Conservation (phyloP, 2,329 filamentous ascomycete species). For the Calonectria leucothoes region DNA sequence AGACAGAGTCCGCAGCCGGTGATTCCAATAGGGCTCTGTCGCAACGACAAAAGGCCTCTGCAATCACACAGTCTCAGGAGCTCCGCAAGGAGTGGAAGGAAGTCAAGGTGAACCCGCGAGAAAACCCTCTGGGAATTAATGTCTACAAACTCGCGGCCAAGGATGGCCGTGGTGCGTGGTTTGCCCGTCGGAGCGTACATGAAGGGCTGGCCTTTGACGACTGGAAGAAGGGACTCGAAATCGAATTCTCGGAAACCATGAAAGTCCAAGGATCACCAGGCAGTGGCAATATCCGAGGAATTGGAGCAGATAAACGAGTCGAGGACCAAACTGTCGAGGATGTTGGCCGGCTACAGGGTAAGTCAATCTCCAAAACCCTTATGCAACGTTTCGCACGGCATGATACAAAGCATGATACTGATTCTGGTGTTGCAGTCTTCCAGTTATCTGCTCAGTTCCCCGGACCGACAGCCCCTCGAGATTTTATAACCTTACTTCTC, state of each 20-base stretch:
- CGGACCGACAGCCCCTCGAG: constrained; percentile 85
- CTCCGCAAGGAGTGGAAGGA: constrained; percentile 92
- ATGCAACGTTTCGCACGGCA: not conserved
- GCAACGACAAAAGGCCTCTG: constrained; percentile 54
- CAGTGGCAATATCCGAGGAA: constrained; percentile 82
- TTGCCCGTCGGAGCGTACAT: constrained; percentile 86
- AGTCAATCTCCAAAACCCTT: not conserved
- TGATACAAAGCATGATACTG: constrained; percentile 13
- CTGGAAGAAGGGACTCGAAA: constrained; percentile 81
- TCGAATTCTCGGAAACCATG: constrained; percentile 84
- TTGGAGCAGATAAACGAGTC: constrained; percentile 82
- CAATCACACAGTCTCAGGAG: constrained; percentile 60
- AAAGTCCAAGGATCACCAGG: constrained; percentile 77
- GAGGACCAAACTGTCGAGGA: constrained; percentile 71
- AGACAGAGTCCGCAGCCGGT: constrained; percentile 66
- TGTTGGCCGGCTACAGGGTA: constrained; percentile 73
- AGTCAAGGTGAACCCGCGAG: constrained; percentile 75
- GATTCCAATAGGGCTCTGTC: constrained; percentile 62
- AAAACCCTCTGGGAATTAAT: constrained; percentile 80
- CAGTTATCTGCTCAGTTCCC: constrained; percentile 91
- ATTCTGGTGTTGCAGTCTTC: constrained; percentile 68
- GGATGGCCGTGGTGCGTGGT: constrained; percentile 90
- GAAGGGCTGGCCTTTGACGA: constrained; percentile 80
- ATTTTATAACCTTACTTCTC: constrained; percentile 85
- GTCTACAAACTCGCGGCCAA: constrained; percentile 84